Conservation (phyloP, 352 stramenopile genomes). For the Phytophthora constricta region DNA sequence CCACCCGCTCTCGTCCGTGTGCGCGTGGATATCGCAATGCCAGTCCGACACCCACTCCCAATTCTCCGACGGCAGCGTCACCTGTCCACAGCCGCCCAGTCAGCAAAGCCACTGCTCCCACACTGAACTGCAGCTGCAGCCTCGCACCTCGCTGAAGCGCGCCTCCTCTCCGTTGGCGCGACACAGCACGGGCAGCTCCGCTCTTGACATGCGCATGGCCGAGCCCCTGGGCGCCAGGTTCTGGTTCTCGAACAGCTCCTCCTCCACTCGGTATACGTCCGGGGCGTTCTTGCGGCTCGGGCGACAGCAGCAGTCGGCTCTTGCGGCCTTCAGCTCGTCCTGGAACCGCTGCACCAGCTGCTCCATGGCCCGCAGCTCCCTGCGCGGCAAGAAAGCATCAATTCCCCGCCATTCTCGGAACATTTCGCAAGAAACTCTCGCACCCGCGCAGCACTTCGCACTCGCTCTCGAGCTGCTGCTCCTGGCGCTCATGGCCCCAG, state of each 20-base stretch:
- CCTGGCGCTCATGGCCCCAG: conserved; percentile 25
- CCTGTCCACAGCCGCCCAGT: conserved; percentile 28
- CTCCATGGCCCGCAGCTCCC: conserved; percentile 67
- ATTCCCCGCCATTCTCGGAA: not conserved
- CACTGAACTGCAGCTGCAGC: not conserved
- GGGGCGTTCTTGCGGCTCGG: conserved; percentile 10
- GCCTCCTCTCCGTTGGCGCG: conserved; percentile 38
- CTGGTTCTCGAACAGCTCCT: conserved; percentile 70
- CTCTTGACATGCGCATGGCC: conserved; percentile 12
- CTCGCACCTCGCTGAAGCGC: conserved; percentile 48
- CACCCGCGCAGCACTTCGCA: conserved; percentile 45
- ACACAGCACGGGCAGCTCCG: conserved; percentile 34
- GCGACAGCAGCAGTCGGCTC: not conserved
- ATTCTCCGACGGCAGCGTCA: conserved; percentile 53
- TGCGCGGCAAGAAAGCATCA: conserved; percentile 16
- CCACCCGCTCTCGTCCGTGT: conserved; percentile 67
- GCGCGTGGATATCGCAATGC: conserved; percentile 44
- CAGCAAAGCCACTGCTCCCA: not conserved
- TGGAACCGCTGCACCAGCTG: conserved; percentile 68
- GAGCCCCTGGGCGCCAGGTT: conserved; percentile 45
- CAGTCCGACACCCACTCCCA: conserved; percentile 75
- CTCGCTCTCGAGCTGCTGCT: conserved; percentile 48
- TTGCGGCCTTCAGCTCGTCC: conserved; percentile 41
- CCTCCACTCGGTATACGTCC: conserved; percentile 42
- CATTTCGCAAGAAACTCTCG: not conserved